Evolutionary conservation across 441 rosid genomes (phyloP), one percentile per base, ranked within the genome.

Genomic region (Aleurites moluccanus): DNA sequence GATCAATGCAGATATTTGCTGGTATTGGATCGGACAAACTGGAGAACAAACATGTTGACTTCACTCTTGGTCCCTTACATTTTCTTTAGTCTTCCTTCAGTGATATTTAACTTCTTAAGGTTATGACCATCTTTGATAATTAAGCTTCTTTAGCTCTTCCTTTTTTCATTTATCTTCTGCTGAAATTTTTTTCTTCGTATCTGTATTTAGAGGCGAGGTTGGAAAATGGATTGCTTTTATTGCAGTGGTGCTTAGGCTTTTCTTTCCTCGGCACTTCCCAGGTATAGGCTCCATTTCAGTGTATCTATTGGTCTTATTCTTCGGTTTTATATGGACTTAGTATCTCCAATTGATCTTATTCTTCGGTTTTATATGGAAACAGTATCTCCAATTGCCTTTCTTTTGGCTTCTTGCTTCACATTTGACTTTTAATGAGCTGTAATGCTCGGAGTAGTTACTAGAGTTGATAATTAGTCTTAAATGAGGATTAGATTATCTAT

Each of bases 11-110:
- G 98, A 60, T 93, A 92, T 83, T 78, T 92, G 84, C 74, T 92
- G 85, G 83, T 92, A 69, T 64, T 91, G 85, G 98, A 92, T 77
- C 90, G 91, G 70, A 93, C 95, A 62, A 91, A 92, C 78, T 91
- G 97, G 97, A 92, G 84, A 83, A 88, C 91, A 8, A 91, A 90
- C 74, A 91, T 93, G 83, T 86, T 93, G 73, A 91, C 97, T 8
- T 79, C 91, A 35, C 93, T 91, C 64, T 28, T 93, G 18, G 76
- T 93, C 75, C 97, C 97, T 53, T 91, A 91, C 78, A 91, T 93
- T 61, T 91, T 88, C 89, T 88, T 93, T 64, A 91, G 90, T 74
- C 89, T 91, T 79, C 98, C 97, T 70, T 61, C 80, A 5, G 84
- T 79, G 4, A 64, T 91, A 55, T 91, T 91, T 61, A 44, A 88